phyloP scores from a whole-genome alignment of 148 eudicot genomes.

The Rhododendron vialii region DNA sequence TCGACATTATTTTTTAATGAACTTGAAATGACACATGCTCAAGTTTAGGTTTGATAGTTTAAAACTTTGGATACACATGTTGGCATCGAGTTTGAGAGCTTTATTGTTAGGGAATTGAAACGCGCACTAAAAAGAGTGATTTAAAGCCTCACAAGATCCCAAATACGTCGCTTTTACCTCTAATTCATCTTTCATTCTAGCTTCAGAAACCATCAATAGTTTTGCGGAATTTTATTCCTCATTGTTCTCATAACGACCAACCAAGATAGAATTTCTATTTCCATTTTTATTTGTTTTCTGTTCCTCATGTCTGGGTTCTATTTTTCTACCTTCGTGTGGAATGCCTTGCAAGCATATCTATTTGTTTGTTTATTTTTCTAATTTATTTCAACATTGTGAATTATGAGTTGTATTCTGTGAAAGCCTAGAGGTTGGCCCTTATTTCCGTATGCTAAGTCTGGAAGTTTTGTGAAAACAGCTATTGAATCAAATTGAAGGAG shows the following conservation, averaged over 20 bases:
- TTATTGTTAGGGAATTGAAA: neutral
- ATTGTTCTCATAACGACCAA: neutral
- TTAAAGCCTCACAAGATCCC: neutral
- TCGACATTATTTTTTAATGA: neutral
- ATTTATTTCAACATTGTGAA: neutral
- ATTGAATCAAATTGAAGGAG: constrained; percentile 1
- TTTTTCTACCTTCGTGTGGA: neutral
- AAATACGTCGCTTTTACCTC: neutral
- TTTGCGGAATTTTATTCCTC: neutral
- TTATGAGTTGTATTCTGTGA: neutral
- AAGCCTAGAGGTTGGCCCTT: neutral
- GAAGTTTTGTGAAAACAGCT: constrained; percentile 1
- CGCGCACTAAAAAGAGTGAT: neutral
- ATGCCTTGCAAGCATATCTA: neutral
- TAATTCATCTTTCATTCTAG: neutral
- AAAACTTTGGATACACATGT: neutral
- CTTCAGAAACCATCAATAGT: neutral
- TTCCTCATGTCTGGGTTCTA: neutral
- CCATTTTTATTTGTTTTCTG: neutral
- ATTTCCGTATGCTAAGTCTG: neutral
- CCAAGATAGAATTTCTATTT: neutral
- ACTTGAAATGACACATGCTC: neutral
- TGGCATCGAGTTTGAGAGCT: neutral
- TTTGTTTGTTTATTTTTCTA: neutral
- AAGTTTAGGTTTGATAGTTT: neutral